phyloP scores from a whole-genome alignment of 139 green algal species.

The Zygnema cylindricum region DNA sequence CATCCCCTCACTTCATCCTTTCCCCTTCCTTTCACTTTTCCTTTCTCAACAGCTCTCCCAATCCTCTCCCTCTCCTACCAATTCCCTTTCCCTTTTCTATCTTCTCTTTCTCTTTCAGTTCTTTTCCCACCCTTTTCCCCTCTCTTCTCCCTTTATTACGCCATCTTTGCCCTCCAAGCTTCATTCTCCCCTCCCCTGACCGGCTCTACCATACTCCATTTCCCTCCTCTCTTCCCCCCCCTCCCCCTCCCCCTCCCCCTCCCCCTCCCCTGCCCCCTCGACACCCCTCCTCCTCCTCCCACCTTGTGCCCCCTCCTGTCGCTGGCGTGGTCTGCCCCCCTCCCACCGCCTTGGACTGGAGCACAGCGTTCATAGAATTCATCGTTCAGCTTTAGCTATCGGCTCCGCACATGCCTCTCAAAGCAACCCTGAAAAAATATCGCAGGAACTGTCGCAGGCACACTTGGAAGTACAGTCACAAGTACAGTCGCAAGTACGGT shows the following conservation, averaged over 20 bases:
- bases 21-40: not conserved
- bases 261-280: not conserved
- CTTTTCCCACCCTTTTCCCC: not conserved
- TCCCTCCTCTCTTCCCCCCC: not conserved
- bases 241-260: not conserved
- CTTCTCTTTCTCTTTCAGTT: not conserved
- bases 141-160: not conserved
- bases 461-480: too few relatives aligned
- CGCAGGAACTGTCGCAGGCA: too few relatives aligned
- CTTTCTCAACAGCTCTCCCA: not conserved
- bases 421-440: too few relatives aligned
- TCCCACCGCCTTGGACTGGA: not conserved
- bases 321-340: not conserved
- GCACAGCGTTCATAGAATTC: constrained; percentile 15
- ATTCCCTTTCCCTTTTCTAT: not conserved
- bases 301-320: constrained; percentile 12
- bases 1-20: not conserved
- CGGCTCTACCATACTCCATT: not conserved
- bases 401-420: too few relatives aligned
- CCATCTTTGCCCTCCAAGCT: not conserved
- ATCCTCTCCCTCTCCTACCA: not conserved
- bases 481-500: too few relatives aligned
- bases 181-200: not conserved
- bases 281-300: not conserved
- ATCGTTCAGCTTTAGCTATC: not conserved